Conservation (phyloP, 2,329 filamentous ascomycete genomes). For the Didymella lethalis region DNA sequence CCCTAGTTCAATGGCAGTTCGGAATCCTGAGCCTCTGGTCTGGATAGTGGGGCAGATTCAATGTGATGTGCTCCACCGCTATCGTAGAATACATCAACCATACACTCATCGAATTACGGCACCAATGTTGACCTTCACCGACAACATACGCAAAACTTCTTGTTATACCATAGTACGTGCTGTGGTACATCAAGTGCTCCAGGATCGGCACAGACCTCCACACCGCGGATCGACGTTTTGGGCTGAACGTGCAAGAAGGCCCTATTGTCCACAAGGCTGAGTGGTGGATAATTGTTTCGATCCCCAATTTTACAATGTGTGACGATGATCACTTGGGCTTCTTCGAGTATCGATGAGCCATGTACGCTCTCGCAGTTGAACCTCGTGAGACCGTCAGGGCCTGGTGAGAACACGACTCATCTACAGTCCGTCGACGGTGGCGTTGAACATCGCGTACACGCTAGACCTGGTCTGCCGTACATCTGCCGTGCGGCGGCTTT, state of each 20-base stretch:
- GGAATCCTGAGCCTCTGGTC: conserved; percentile 1
- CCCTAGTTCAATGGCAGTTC: conserved; percentile 1
- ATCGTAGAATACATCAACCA: conserved; percentile 12
- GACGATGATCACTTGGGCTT: conserved; percentile 2
- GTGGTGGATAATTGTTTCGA: conserved; percentile 10
- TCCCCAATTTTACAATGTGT: not conserved
- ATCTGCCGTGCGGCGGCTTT: conserved; percentile 19
- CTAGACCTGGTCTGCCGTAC: conserved; percentile 23
- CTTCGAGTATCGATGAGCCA: not conserved
- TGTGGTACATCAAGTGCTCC: not conserved
- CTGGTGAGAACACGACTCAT: conserved; percentile 23
- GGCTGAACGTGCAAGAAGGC: not conserved
- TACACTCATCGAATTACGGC: conserved; percentile 21
- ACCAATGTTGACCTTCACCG: conserved; percentile 1
- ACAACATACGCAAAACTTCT: not conserved
- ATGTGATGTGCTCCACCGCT: conserved; percentile 18
- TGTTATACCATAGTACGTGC: no score
- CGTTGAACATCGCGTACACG: conserved; percentile 26
- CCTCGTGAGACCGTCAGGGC: not conserved
- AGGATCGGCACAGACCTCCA: conserved; percentile 2
- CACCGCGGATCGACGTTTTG: not conserved
- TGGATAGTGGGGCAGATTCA: conserved; percentile 11
- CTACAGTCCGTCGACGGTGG: conserved; percentile 12
- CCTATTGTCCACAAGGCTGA: not conserved
- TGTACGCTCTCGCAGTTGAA: not conserved